phyloP scores from a whole-genome alignment of 306 rosid genomes.

The Corylus americana region DNA sequence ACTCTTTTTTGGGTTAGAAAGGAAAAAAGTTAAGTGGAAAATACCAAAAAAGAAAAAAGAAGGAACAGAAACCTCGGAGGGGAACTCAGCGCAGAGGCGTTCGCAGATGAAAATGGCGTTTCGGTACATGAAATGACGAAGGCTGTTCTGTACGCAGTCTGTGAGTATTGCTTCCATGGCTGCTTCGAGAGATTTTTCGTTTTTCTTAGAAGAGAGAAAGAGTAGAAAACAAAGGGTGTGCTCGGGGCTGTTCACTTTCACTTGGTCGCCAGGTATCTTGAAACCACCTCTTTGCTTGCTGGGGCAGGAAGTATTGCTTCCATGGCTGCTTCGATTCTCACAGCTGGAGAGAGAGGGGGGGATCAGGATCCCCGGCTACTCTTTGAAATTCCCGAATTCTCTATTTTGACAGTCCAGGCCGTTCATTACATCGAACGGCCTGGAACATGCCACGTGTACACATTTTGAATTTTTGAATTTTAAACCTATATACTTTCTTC shows the following conservation, averaged over 20 bases:
- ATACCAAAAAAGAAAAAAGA: no score
- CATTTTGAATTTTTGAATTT: no score
- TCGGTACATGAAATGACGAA: slow-evolving; percentile 70
- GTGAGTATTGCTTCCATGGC: slow-evolving; percentile 32
- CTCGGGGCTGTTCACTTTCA: background rate
- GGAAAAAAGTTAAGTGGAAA: no score
- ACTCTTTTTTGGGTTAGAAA: no score
- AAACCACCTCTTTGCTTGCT: background rate
- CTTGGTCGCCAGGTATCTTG: background rate
- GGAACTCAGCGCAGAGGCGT: slow-evolving; percentile 87
- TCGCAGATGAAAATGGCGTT: slow-evolving; percentile 92
- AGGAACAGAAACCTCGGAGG: slow-evolving; percentile 49
- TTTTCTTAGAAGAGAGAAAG: background rate
- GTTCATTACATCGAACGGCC: no score
- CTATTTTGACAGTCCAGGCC: no score
- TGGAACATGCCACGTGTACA: no score
- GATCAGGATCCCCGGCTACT: no score
- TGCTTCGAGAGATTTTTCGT: slow-evolving; percentile 41
- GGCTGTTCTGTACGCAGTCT: slow-evolving; percentile 71
- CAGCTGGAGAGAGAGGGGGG: no score
- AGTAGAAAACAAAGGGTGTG: background rate
- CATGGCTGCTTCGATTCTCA: no score
- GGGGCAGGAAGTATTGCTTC: background rate
- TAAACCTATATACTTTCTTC: no score
- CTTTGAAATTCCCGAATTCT: no score